These are phyloP conservation scores for Rubus parviflorus DNA, from an alignment of 306 rosid genomes.

Conservation along the genomic window DNA sequence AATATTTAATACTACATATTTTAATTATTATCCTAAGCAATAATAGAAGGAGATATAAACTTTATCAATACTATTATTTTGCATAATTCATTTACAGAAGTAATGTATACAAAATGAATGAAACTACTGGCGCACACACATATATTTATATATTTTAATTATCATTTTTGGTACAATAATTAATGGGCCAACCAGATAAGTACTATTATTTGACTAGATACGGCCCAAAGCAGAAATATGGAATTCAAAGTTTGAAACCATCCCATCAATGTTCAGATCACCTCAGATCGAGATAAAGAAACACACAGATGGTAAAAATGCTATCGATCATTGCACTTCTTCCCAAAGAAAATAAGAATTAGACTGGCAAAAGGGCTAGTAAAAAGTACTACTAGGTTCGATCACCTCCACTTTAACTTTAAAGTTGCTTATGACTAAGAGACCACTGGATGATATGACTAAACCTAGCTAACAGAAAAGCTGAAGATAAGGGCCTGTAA, in stretches of 20 bases:
- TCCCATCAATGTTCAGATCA: slow-evolving; percentile 25
- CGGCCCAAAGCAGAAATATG: slow-evolving; percentile 6
- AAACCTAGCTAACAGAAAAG: slow-evolving; percentile 10
- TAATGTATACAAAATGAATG: neutral
- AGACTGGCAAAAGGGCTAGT: slow-evolving; percentile 26
- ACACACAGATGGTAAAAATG: slow-evolving; percentile 8
- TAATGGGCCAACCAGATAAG: slow-evolving; percentile 14
- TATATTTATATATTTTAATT: neutral
- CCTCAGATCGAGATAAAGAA: neutral
- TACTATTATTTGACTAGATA: slow-evolving; percentile 10
- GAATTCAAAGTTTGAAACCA: slow-evolving; percentile 10
- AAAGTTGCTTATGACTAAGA: slow-evolving; percentile 2
- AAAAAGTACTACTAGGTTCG: slow-evolving; percentile 25
- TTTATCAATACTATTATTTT: neutral
- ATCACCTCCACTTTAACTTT: slow-evolving; percentile 3
- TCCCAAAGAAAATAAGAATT: slow-evolving; percentile 23
- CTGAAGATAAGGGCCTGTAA: neutral
- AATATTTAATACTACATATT: neutral
- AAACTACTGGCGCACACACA: neutral
- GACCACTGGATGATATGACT: slow-evolving; percentile 9
- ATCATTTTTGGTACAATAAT: neutral
- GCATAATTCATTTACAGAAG: neutral
- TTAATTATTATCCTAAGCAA: neutral
- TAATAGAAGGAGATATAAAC: neutral
- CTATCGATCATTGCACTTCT: slow-evolving; percentile 33